Evolutionary conservation across 257 asterid genomes (phyloP).

Genomic region (Solanum neorickii): DNA sequence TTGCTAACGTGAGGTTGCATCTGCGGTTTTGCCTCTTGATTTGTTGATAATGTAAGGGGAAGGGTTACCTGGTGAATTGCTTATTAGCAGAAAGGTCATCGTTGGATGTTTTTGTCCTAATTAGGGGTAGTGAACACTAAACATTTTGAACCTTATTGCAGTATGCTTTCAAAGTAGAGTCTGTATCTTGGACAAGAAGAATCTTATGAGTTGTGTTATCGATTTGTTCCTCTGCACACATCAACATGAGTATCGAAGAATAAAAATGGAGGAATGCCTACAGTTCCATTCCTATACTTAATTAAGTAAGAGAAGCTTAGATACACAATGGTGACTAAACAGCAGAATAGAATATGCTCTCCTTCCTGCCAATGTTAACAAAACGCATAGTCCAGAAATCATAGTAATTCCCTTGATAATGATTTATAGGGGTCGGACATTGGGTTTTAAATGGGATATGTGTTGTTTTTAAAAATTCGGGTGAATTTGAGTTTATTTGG

Average conservation of each 20-base stretch:
- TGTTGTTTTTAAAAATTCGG: no score
- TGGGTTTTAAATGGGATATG: no score
- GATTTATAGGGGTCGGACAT: no score
- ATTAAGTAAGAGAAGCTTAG: background rate
- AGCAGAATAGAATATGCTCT: background rate
- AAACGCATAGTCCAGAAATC: no score
- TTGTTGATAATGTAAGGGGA: background rate
- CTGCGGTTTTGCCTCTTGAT: background rate
- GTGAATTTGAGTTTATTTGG: no score
- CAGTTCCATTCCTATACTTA: background rate
- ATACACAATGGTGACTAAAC: background rate
- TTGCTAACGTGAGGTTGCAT: background rate
- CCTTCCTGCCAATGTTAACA: no score
- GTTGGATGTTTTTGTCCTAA: background rate
- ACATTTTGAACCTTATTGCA: background rate
- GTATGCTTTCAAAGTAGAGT: background rate
- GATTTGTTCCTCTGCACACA: background rate
- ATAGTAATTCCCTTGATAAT: no score
- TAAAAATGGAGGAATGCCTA: background rate
- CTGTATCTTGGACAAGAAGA: background rate
- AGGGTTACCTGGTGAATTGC: background rate
- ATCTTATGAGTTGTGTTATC: background rate
- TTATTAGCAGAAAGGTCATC: background rate
- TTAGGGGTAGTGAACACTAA: background rate
- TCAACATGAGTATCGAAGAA: background rate